A percentile compares a stretch with the other conserved stretches of the same genome.
Evolutionary conservation across 2,329 filamentous ascomycete genomes (phyloP).

Genomic region (Clarireedia monteithiana): DNA sequence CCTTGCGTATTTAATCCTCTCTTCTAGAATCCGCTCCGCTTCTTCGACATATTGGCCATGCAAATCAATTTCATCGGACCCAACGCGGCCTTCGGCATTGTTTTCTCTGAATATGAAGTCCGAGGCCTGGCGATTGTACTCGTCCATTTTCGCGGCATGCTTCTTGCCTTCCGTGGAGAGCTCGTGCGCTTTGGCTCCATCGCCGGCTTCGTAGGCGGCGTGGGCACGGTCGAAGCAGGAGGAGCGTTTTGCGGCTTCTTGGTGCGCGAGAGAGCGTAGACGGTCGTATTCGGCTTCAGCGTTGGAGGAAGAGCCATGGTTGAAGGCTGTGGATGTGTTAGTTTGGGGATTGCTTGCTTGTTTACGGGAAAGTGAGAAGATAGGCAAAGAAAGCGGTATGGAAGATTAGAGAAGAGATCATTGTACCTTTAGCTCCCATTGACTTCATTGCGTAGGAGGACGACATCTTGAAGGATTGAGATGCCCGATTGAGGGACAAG

Average conservation of each 20-base stretch:
- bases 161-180: slow-evolving; percentile 78
- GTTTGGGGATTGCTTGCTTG: neutral
- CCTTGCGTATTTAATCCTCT: slow-evolving; percentile 81
- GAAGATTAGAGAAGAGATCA: neutral
- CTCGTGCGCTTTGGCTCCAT: slow-evolving; percentile 71
- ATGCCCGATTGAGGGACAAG: neutral
- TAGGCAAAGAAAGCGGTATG: neutral
- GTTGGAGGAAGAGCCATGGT: slow-evolving; percentile 57
- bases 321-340: slow-evolving; percentile 52
- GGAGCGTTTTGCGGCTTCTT: slow-evolving; percentile 71
- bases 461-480: slow-evolving; percentile 37
- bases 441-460: slow-evolving; percentile 37
- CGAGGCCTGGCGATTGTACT: slow-evolving; percentile 84
- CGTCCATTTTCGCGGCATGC: slow-evolving; percentile 77
- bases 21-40: slow-evolving; percentile 82
- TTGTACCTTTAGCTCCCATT: slow-evolving; percentile 33
- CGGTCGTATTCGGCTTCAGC: slow-evolving; percentile 87
- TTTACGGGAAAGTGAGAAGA: neutral
- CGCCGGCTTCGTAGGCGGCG: slow-evolving; percentile 74
- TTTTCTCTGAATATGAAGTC: slow-evolving; percentile 95
- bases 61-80: slow-evolving; percentile 75
- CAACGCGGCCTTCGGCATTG: slow-evolving; percentile 69
- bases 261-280: slow-evolving; percentile 72
- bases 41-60: slow-evolving; percentile 94
- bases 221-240: slow-evolving; percentile 68